These are phyloP conservation scores for Cucumis hystrix DNA, from an alignment of 306 rosid species.

Conservation along the genomic window DNA sequence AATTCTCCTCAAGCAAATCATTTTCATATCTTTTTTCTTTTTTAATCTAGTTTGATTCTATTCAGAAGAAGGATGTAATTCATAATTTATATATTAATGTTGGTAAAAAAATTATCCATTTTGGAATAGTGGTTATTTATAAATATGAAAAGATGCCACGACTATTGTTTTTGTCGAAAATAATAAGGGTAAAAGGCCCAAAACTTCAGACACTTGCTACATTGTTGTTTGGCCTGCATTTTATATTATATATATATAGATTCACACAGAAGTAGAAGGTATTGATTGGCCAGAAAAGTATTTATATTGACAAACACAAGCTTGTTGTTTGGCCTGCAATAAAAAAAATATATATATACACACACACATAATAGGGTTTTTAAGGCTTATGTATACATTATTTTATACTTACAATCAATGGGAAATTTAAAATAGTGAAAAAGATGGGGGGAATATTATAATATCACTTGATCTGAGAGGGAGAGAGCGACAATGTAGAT, in stretches of 20 bases:
- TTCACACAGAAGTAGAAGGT: neutral
- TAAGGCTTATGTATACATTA: neutral
- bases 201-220: neutral
- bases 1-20: neutral
- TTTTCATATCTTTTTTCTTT: neutral
- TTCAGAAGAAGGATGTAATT: neutral
- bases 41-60: too few relatives aligned
- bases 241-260: neutral
- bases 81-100: neutral
- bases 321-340: slow-evolving; percentile 1
- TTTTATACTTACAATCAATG: neutral
- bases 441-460: neutral
- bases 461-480: neutral
- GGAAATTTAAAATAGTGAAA: neutral
- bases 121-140: neutral
- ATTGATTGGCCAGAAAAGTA: neutral
- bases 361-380: neutral
- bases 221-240: neutral
- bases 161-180: neutral
- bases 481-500: neutral
- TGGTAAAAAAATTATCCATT: neutral
- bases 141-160: neutral
- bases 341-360: neutral
- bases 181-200: neutral
- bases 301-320: neutral